Conservation (phyloP, 2,329 filamentous ascomycete species). For the Colletotrichum orbiculare region DNA sequence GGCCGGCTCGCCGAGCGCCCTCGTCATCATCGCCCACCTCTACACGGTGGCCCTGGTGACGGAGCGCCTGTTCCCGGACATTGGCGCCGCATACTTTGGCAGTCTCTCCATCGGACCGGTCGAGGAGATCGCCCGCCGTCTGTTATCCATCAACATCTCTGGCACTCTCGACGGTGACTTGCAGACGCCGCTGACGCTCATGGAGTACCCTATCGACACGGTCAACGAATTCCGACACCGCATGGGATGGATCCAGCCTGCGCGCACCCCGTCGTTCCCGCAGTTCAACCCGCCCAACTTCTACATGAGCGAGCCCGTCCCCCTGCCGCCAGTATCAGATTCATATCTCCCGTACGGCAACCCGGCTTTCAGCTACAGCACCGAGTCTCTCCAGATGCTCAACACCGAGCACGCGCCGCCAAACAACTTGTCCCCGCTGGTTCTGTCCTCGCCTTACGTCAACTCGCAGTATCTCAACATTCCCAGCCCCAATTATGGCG, state of each 20-base stretch:
- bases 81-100: constrained; percentile 89
- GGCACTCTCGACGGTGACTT: constrained; percentile 66
- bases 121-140: constrained; percentile 84
- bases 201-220: constrained; percentile 78
- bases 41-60: constrained; percentile 89
- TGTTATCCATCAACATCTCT: constrained; percentile 75
- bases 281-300: constrained; percentile 69
- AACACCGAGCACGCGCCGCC: constrained; percentile 58
- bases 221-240: constrained; percentile 75
- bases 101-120: constrained; percentile 83
- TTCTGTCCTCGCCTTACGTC: constrained; percentile 66
- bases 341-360: constrained; percentile 66
- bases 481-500: constrained; percentile 69
- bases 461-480: constrained; percentile 70
- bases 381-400: constrained; percentile 69
- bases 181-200: constrained; percentile 72
- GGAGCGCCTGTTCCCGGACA: constrained; percentile 91
- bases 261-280: constrained; percentile 69
- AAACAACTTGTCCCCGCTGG: constrained; percentile 64
- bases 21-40: constrained; percentile 89
- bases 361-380: constrained; percentile 72
- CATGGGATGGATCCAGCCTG: constrained; percentile 74
- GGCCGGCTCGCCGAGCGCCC: constrained; percentile 78
- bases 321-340: constrained; percentile 53
- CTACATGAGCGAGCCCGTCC: constrained; percentile 57